Evolutionary conservation across 495 filamentous ascomycete genomes (phyloP).

Genomic region (Lichenothelia convexa): DNA sequence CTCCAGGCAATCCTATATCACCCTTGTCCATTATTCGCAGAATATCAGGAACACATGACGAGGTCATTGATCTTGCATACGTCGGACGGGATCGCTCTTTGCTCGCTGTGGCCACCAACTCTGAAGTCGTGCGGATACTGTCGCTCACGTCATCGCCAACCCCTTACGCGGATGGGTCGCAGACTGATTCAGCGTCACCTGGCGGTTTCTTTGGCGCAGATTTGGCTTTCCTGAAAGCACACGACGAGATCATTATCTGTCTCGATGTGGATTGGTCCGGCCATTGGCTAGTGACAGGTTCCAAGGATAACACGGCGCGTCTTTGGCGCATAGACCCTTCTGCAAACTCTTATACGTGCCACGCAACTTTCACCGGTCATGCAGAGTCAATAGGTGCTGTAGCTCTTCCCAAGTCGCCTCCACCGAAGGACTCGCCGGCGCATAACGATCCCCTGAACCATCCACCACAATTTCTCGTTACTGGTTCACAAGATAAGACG

Average conservation of each 20-base stretch:
- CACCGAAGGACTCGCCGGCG: slow-evolving; percentile 44
- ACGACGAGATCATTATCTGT: slow-evolving; percentile 90
- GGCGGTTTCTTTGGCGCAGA: slow-evolving; percentile 64
- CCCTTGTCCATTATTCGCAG: slow-evolving; percentile 40
- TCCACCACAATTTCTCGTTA: slow-evolving; percentile 68
- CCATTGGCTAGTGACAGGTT: slow-evolving; percentile 85
- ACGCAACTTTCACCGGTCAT: slow-evolving; percentile 70
- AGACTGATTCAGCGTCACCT: background rate
- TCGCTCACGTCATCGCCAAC: slow-evolving; percentile 28
- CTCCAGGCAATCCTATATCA: slow-evolving; percentile 20
- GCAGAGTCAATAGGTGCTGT: slow-evolving; percentile 92
- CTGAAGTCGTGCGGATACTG: slow-evolving; percentile 77
- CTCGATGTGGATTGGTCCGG: slow-evolving; percentile 92
- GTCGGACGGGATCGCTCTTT: slow-evolving; percentile 60
- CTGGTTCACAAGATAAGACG: slow-evolving; percentile 86
- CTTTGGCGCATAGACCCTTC: slow-evolving; percentile 77
- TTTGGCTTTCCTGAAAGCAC: slow-evolving; percentile 64
- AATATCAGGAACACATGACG: slow-evolving; percentile 91
- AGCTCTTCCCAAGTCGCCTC: slow-evolving; percentile 50
- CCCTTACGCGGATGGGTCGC: background rate
- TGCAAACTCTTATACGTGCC: slow-evolving; percentile 55
- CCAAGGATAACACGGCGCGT: slow-evolving; percentile 88
- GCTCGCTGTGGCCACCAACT: slow-evolving; percentile 85
- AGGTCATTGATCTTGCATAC: slow-evolving; percentile 84
- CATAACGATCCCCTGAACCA: slow-evolving; percentile 48